Conservation (phyloP, 345 rosid species). For the Euphorbia lathyris region DNA sequence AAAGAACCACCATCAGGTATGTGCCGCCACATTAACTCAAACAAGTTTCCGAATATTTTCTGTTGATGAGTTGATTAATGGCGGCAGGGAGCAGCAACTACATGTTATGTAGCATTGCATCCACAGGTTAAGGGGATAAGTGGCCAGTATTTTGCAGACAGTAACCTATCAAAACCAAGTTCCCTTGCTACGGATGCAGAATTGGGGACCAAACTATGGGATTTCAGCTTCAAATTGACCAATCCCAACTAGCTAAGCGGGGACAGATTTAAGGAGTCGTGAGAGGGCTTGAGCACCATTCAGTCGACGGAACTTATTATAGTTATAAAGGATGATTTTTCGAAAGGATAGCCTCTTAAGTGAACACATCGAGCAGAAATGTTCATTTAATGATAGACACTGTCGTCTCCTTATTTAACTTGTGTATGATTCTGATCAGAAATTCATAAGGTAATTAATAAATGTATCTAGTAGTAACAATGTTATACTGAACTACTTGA, state of each 20-base stretch:
- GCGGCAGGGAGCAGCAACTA: constrained; percentile 68
- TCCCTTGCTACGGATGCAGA: constrained; percentile 43
- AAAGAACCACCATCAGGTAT: constrained; percentile 52
- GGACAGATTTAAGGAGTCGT: no score
- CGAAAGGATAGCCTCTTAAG: no score
- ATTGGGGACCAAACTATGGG: constrained; percentile 48
- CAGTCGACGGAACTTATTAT: no score
- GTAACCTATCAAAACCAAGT: constrained; percentile 40
- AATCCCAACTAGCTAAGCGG: constrained; percentile 11
- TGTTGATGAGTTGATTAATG: neutral
- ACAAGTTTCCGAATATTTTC: neutral
- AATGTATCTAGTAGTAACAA: no score
- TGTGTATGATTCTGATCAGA: no score
- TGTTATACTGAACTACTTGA: no score
- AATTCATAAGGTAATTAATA: no score
- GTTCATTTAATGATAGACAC: no score
- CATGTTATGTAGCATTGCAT: constrained; percentile 66
- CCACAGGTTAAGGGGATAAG: constrained; percentile 52
- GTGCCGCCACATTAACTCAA: neutral
- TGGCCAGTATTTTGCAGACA: constrained; percentile 46
- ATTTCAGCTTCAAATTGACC: constrained; percentile 36
- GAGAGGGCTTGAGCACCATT: no score
- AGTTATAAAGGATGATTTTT: no score
- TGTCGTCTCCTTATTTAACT: no score
- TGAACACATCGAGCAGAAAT: no score